A percentile compares a stretch with the other conserved stretches of the same genome.
Conservation (phyloP, 371 early-diverging fungal genomes). For the Mucor lusitanicus region DNA sequence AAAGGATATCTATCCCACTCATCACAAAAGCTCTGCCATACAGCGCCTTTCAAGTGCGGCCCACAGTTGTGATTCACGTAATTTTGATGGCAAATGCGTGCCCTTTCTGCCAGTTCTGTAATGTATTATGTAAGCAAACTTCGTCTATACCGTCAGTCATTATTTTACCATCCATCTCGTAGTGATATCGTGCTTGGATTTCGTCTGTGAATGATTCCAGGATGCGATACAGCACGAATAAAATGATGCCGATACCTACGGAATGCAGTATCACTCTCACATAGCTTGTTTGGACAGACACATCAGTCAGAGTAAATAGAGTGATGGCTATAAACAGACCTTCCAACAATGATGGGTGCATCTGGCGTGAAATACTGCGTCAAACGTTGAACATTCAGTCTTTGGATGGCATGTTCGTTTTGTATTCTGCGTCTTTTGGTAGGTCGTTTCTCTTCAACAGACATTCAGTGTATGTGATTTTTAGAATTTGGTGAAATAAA, state of each 20-base stretch:
- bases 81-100: conserved; percentile 6
- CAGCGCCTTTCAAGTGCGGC: conserved; percentile 8
- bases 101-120: conserved; percentile 11
- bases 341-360: conserved; percentile 9
- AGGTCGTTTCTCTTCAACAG: background rate
- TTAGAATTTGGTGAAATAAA: background rate
- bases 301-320: background rate
- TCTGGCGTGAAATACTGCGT: conserved; percentile 3
- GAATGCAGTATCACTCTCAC: background rate
- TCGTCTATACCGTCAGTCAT: too few species aligned
- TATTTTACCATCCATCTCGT: background rate
- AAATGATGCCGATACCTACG: background rate
- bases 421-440: background rate
- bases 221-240: background rate
- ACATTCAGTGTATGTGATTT: background rate
- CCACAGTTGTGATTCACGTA: conserved; percentile 18
- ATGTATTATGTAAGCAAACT: background rate
- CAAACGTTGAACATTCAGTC: background rate
- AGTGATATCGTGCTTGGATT: background rate
- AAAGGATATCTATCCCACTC: conserved; percentile 26
- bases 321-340: background rate
- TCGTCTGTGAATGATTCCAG: background rate
- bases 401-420: background rate
- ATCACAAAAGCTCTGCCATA: conserved; percentile 16
- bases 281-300: conserved; percentile 1